Evolutionary conservation across 306 rosid genomes (phyloP), one percentile per base, ranked within the genome.

Genomic region (Vigna angularis): DNA sequence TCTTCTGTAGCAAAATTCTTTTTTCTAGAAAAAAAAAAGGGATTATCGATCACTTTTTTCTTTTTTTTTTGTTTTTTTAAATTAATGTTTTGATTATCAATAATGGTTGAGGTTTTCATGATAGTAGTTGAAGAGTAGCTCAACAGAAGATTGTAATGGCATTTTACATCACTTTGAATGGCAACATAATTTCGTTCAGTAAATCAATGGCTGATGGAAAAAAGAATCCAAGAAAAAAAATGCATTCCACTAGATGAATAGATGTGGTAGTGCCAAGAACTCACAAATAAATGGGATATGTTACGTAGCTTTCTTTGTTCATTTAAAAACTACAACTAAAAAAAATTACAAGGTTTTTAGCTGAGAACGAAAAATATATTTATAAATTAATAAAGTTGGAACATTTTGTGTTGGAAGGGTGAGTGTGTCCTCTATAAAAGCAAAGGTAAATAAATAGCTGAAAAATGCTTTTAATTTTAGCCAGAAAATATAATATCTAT

Each of bases 401-500:
- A 62, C 24, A 16, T 61, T 62, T 57, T 36, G 8, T 32, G 7
- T 61, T 61, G 66, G 47, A 62, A 32, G 7, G 2, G 12, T 61
- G 67, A 62, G 45, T 30, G 22, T 32, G 32, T 32, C 67, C 45
- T 62, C 32, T 62, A 62, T 7, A 62, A 62, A 32, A 62, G 22
- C 16, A 34, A 34, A 5, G 38, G 38, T 34, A 34, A 34, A 34
- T 34, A 34, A 34, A 34, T 34, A 5, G 38, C 7, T 34, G 38
- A 34, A 34, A 34, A 34, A 34, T 34, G 38, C 15, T 9, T 59
- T 26, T 59, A 18, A 5, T 26, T 59, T 59, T 28, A 59, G 40
- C 66, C 18, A 6, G n/a, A 6, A 16, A 50, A 55, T 36, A 55
- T 11, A 5, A 59, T 28, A 59, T 28, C 28, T 58, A 26, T 5